Evolutionary conservation across 2,329 filamentous ascomycete genomes (phyloP).

Genomic region (Ceratocystis cacaofunesta): DNA sequence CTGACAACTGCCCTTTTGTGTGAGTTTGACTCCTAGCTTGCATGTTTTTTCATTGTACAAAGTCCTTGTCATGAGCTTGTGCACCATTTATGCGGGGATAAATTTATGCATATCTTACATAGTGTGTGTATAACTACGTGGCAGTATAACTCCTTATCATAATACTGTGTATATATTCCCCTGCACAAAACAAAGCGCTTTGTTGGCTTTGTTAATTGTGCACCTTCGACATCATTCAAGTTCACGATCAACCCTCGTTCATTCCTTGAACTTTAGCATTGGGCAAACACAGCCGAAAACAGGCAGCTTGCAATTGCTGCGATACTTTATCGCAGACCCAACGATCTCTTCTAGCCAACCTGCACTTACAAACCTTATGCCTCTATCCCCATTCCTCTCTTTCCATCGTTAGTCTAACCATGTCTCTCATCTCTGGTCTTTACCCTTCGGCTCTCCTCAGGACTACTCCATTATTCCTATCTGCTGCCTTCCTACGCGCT

Average conservation of each 20-base stretch:
- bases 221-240: background rate
- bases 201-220: background rate
- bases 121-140: too few species aligned
- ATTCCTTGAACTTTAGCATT: too few species aligned
- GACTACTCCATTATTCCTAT: constrained; percentile 32
- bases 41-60: background rate
- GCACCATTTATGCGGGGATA: background rate
- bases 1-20: background rate
- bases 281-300: background rate
- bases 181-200: background rate
- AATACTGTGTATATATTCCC: background rate
- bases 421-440: constrained; percentile 11
- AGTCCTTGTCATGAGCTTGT: background rate
- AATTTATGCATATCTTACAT: background rate
- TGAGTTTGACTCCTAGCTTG: background rate
- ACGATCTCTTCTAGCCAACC: background rate
- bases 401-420: background rate
- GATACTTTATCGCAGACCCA: background rate
- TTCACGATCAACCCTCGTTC: background rate
- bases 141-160: background rate
- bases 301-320: background rate
- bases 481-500: constrained; percentile 50
- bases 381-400: background rate
- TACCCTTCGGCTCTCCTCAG: constrained; percentile 11
- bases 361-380: background rate